Conservation (phyloP, 768 basidiomycete species). For the Lactarius sp. region DNA sequence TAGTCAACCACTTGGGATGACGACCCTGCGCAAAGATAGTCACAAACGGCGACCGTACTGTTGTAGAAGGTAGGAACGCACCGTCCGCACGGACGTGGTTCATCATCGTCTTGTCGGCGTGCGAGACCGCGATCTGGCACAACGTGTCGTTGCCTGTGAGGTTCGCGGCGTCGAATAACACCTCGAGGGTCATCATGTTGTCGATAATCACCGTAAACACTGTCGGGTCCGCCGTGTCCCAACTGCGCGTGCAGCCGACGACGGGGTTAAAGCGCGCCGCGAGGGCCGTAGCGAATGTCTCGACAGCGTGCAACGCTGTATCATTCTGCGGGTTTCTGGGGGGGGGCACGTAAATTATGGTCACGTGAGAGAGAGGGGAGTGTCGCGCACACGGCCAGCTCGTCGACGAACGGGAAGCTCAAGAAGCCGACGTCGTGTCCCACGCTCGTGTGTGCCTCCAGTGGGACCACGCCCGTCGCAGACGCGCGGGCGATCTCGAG, state of each 20-base stretch:
- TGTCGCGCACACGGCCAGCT: constrained; percentile 49
- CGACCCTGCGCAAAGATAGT: constrained; percentile 26
- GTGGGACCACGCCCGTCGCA: constrained; percentile 47
- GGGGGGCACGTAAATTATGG: not conserved
- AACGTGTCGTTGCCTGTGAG: constrained; percentile 58
- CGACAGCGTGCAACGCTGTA: constrained; percentile 52
- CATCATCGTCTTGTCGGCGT: constrained; percentile 61
- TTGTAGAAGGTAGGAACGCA: constrained; percentile 27
- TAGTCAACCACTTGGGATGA: constrained; percentile 59
- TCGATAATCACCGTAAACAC: constrained; percentile 70
- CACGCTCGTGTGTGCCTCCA: constrained; percentile 44
- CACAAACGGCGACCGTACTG: not conserved
- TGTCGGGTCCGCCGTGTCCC: constrained; percentile 55
- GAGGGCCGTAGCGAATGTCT: constrained; percentile 51
- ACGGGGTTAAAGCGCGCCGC: constrained; percentile 52
- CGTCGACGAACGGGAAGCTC: constrained; percentile 63
- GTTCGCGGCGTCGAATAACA: constrained; percentile 31
- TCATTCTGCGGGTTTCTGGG: constrained; percentile 52
- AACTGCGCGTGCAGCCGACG: constrained; percentile 68
- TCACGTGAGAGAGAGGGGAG: not conserved
- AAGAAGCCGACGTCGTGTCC: constrained; percentile 71
- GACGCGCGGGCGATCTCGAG: constrained; percentile 47
- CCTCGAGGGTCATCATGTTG: constrained; percentile 76
- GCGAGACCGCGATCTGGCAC: constrained; percentile 53
- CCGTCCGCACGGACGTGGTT: constrained; percentile 66